Evolutionary conservation across 148 eudicot species (phyloP).

Genomic region (Vaccinium macrocarpon): DNA sequence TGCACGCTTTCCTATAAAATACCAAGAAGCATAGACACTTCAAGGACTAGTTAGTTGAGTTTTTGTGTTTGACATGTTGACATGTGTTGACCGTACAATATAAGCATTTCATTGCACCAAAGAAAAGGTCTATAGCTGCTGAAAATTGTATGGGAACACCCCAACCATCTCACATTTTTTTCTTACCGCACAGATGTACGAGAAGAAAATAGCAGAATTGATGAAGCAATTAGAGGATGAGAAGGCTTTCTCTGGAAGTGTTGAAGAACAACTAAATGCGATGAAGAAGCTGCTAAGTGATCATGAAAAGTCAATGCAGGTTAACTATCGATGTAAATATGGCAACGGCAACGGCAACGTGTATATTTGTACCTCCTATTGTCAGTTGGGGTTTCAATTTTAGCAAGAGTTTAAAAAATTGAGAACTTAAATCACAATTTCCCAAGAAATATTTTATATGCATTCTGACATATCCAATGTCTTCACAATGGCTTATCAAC

Average conservation of each 20-base stretch:
- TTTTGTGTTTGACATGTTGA: not conserved
- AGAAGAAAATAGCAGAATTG: conserved; percentile 68
- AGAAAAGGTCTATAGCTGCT: not conserved
- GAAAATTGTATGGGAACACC: not conserved
- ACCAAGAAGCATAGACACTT: not conserved
- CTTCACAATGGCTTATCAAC: not conserved
- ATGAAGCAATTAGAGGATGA: conserved; percentile 68
- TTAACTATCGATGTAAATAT: conserved; percentile 22
- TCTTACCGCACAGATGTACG: conserved; percentile 73
- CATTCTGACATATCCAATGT: not conserved
- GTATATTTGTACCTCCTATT: not conserved
- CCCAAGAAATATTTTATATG: not conserved
- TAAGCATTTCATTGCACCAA: not conserved
- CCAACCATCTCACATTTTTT: not conserved
- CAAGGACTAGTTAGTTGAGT: not conserved
- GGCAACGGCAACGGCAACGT: not conserved
- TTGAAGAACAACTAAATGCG: conserved; percentile 45
- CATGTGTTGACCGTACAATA: not conserved
- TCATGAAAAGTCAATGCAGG: conserved; percentile 59
- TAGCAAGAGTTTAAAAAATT: not conserved
- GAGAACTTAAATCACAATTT: not conserved
- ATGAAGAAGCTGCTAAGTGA: conserved; percentile 58
- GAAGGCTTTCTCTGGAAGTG: conserved; percentile 36
- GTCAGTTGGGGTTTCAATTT: not conserved
- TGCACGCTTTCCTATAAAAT: not conserved